These are phyloP conservation scores for Cynara cardunculus DNA, from an alignment of 129 eudicot species.

Conservation along the genomic window DNA sequence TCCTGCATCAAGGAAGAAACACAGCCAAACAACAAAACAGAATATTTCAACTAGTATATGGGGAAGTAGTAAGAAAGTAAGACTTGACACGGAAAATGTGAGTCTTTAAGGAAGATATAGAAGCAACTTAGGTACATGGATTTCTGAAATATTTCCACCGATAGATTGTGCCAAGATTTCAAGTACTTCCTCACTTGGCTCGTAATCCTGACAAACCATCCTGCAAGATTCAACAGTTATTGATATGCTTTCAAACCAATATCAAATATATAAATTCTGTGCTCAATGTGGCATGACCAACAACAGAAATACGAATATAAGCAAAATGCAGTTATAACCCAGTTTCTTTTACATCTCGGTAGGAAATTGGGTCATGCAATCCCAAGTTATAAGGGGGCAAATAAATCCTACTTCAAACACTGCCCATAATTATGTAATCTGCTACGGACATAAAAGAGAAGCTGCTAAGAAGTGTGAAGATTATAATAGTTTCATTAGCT, in stretches of 20 bases:
- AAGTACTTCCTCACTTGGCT: slow-evolving; percentile 59
- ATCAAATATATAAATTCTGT: neutral
- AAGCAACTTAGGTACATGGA: slow-evolving; percentile 44
- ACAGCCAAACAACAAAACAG: slow-evolving; percentile 10
- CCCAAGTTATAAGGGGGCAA: neutral
- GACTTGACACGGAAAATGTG: slow-evolving; percentile 16
- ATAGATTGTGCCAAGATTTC: slow-evolving; percentile 54
- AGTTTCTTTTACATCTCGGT: neutral
- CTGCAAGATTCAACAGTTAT: slow-evolving; percentile 38
- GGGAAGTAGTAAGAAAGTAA: neutral
- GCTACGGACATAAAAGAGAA: slow-evolving; percentile 2
- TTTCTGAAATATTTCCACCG: slow-evolving; percentile 66
- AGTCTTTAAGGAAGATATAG: slow-evolving; percentile 7
- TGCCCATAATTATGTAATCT: neutral
- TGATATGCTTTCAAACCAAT: slow-evolving; percentile 9
- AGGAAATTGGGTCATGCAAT: neutral
- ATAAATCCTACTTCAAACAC: neutral
- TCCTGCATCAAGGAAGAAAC: slow-evolving; percentile 53
- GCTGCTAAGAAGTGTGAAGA: neutral
- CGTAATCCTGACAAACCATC: slow-evolving; percentile 69
- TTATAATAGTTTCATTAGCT: neutral
- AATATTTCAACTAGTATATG: neutral
- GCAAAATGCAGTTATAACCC: neutral
- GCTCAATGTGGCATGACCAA: slow-evolving; percentile 4
- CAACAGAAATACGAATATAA: neutral